Percentiles rank a stretch among this genome's conserved stretches.
Conservation (phyloP, 257 asterid species). For the Lycium barbarum region DNA sequence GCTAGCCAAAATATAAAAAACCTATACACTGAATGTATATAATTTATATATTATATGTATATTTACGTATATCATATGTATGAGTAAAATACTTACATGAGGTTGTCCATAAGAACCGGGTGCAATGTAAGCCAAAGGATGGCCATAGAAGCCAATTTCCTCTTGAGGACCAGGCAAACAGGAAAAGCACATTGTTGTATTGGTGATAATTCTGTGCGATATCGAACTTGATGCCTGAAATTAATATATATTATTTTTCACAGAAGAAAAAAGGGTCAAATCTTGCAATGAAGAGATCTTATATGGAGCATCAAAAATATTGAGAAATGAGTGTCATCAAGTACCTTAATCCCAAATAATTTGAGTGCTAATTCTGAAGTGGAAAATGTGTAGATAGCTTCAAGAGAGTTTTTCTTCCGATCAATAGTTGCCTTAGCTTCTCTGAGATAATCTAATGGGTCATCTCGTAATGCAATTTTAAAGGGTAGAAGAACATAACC, state of each 20-base stretch:
- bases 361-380: slow-evolving; percentile 40
- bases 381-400: slow-evolving; percentile 41
- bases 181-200: slow-evolving; percentile 46
- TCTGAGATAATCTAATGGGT: slow-evolving; percentile 49
- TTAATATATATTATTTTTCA: background rate
- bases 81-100: slow-evolving; percentile 34
- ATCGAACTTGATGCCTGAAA: slow-evolving; percentile 40
- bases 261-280: background rate
- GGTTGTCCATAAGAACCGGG: slow-evolving; percentile 55
- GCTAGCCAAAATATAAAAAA: no score
- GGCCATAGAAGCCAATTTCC: slow-evolving; percentile 44
- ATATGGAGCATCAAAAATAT: background rate
- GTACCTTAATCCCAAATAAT: slow-evolving; percentile 47
- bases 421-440: slow-evolving; percentile 45
- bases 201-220: slow-evolving; percentile 37
- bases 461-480: slow-evolving; percentile 38
- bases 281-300: background rate
- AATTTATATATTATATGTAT: no score
- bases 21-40: no score
- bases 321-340: background rate
- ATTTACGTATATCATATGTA: background rate
- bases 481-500: slow-evolving; percentile 48
- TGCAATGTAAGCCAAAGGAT: slow-evolving; percentile 42
- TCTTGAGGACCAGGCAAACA: slow-evolving; percentile 47
- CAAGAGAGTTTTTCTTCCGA: slow-evolving; percentile 43